Evolutionary conservation across 345 rosid species (phyloP), one percentile per base, ranked within the genome.

Genomic region (Erucastrum elatum): DNA sequence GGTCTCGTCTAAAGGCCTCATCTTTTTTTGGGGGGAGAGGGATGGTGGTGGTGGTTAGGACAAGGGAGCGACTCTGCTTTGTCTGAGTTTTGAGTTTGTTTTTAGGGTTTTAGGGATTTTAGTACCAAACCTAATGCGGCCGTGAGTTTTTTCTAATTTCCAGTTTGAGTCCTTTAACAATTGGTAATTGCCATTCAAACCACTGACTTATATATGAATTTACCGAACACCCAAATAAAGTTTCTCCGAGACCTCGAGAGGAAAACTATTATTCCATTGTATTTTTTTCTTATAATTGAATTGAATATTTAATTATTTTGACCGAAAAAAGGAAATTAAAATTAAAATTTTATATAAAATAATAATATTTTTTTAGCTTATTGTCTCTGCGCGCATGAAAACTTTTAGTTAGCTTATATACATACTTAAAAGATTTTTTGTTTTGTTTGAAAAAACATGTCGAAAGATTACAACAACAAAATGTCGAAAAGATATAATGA

Each of bases 1-100:
- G 16, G 60, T 83, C 84, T 95, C 98, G 78, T 93, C 99, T 15
- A 95, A 85, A 3, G 99, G 88, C 34, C 96, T 84, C 93, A 90
- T 93, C 67, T 79, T 87, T 93, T 66, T 79, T 87, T 29, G 2
- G 25, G 15, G 9, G 21, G 25, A 60, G 53, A 34, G 41, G 13
- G 67, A 2, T 3, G 75, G 12, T 30, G 10, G 1, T 8, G 31
- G 31, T 33, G 5, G 37, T 44, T 44, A 44, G 15, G 53, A 44
- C 53, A 44, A 44, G 15, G 53, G 70, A 31, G 13, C 64, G 33
- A 16, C 33, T 49, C 65, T 79, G 78, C 49, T 30, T 70, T 71
- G 31, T 72, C 33, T 46, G 53, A 70, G 56, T 9, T 41, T 56
- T 51, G 72, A 12, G 12, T 10, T 35, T 72, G 1, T 29, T 62